Evolutionary conservation across 148 eudicot genomes (phyloP), one percentile per base, ranked within the genome.

Genomic region (Amaranthus palmeri): DNA sequence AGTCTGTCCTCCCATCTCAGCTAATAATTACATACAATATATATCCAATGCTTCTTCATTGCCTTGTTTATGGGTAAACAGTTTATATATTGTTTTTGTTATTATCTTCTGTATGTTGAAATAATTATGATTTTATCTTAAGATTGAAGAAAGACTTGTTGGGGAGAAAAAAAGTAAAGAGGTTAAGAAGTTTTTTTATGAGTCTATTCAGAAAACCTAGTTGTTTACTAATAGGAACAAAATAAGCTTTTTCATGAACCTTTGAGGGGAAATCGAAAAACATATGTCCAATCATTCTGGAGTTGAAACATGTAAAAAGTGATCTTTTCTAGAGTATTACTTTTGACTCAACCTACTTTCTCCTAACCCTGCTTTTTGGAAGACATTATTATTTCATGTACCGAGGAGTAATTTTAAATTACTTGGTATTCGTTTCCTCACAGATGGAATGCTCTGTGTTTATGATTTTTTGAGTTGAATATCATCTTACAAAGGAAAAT

Each of bases 11-110:
- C 82, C 86, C 90, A 64, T 76, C 81, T 17, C 87, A 75, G 77
- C 78, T 95, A 74, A 57, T 95, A 68, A 72, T 78, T 58, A 74
- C 86, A 62, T 57, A 85, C 71, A 81, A 83, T 61, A 77, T 95
- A 75, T 89, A 95, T 82, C 97, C 91, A 5, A 81, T 81, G 77
- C 81, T 95, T 78, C 97, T 95, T 82, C 80, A 83, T 73, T 89
- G 98, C 84, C 89, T 95, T 71, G 72, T 83, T 67, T 81, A 87
- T 68, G 87, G 98, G 98, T 95, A 86, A 77, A 75, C 58, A 53
- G 8, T 60, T 18, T 42, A n/a, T 55, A 61, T 72, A 17, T 14
- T 36, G 15, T 61, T 60, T 17, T 51, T 44, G 3, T 17, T 12
- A 13, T 14, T 52, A 57, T 42, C 17, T 5, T 46, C 42, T 49